Evolutionary conservation across 768 basidiomycete species (phyloP).

Genomic region (Boletus fagicola): DNA sequence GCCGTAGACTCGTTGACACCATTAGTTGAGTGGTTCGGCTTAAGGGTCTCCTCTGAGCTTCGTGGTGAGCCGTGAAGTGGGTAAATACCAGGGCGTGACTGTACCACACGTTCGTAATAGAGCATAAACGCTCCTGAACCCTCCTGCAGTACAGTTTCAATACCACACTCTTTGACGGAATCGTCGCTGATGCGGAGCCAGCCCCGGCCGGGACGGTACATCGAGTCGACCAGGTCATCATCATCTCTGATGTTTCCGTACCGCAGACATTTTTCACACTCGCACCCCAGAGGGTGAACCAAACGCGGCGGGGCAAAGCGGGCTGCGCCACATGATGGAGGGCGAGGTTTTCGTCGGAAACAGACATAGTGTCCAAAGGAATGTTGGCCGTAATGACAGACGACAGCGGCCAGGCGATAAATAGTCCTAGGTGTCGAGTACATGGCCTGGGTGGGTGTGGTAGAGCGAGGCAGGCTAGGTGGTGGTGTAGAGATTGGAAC

Average conservation of each 20-base stretch:
- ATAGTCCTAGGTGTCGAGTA: slow-evolving; percentile 59
- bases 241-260: slow-evolving; percentile 61
- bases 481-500: slow-evolving; percentile 68
- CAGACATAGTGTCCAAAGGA: slow-evolving; percentile 95
- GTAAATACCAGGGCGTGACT: slow-evolving; percentile 35
- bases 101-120: slow-evolving; percentile 79
- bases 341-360: slow-evolving; percentile 78
- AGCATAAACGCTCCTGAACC: slow-evolving; percentile 84
- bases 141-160: slow-evolving; percentile 71
- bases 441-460: slow-evolving; percentile 56
- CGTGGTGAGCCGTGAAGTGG: slow-evolving; percentile 37
- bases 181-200: slow-evolving; percentile 94
- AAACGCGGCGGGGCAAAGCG: slow-evolving; percentile 42
- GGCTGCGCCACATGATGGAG: slow-evolving; percentile 36
- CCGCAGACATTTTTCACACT: slow-evolving; percentile 44
- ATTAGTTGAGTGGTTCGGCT: slow-evolving; percentile 39
- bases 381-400: slow-evolving; percentile 92
- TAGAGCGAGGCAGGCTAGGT: slow-evolving; percentile 45
- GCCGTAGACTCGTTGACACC: slow-evolving; percentile 48
- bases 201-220: slow-evolving; percentile 50
- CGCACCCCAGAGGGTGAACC: slow-evolving; percentile 44
- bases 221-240: slow-evolving; percentile 37
- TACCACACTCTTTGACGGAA: slow-evolving; percentile 68
- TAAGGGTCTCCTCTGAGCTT: slow-evolving; percentile 67
- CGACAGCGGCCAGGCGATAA: slow-evolving; percentile 82